A percentile compares a stretch with the other conserved stretches of the same genome.
Evolutionary conservation across 2,329 filamentous ascomycete genomes (phyloP).

Genomic region (Diplodia scrobiculata): DNA sequence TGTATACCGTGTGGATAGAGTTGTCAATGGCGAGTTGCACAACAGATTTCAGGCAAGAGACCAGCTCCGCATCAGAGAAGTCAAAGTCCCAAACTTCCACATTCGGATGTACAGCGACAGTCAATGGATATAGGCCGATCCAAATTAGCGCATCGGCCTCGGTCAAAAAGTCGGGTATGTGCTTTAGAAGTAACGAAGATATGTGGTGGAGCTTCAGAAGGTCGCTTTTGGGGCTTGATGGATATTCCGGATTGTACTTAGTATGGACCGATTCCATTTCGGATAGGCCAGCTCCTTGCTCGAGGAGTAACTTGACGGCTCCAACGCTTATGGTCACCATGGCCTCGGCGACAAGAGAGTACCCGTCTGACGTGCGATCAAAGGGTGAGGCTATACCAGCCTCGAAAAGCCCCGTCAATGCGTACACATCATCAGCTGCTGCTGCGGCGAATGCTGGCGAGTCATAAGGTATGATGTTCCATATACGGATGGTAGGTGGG

Average conservation of each 20-base stretch:
- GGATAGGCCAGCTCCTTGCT: background rate
- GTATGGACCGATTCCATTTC: background rate
- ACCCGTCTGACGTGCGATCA: background rate
- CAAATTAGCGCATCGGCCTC: background rate
- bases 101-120: rapidly evolving
- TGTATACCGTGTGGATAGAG: too few relatives aligned
- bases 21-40: background rate
- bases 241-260: rapidly evolving
- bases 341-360: background rate
- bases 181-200: background rate
- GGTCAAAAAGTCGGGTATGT: background rate
- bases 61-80: background rate
- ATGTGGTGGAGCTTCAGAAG: background rate
- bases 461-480: background rate
- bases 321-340: background rate
- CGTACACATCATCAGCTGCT: background rate
- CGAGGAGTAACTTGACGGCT: background rate
- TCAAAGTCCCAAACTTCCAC: background rate
- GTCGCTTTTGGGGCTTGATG: background rate
- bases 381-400: background rate
- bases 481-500: background rate
- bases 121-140: background rate
- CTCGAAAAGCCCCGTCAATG: background rate
- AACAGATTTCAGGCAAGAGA: background rate
- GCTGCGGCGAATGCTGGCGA: background rate